Conservation (phyloP, 495 filamentous ascomycete genomes). For the Penicillium ochrochloron region DNA sequence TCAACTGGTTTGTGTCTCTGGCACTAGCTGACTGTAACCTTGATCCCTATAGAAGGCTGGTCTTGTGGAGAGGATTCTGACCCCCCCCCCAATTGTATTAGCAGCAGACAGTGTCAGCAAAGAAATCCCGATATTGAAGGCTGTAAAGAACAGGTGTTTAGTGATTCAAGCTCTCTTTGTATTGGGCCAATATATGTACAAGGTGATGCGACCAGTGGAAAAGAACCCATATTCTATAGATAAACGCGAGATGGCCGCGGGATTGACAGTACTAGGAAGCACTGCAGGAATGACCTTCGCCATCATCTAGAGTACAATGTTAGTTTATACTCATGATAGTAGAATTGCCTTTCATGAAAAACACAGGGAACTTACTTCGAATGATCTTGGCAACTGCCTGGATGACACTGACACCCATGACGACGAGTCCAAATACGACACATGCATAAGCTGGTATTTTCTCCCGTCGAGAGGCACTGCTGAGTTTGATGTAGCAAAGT, state of each 20-base stretch:
- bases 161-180: background rate
- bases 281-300: conserved; percentile 5
- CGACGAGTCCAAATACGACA: conserved; percentile 75
- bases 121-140: no score
- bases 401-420: conserved; percentile 82
- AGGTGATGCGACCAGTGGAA: background rate
- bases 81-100: background rate
- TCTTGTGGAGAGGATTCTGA: background rate
- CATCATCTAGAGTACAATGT: conserved; percentile 3
- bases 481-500: conserved; percentile 91
- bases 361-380: conserved; percentile 39
- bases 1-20: background rate
- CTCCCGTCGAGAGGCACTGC: conserved; percentile 66
- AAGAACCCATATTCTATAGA: background rate
- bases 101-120: background rate
- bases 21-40: background rate
- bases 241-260: background rate
- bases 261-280: background rate
- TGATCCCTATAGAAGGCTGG: background rate
- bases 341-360: background rate
- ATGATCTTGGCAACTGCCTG: conserved; percentile 74
- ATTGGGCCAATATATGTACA: conserved; percentile 1
- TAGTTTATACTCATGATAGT: background rate
- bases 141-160: background rate
- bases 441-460: conserved; percentile 72